Evolutionary conservation across 371 early-diverging fungal genomes (phyloP), one percentile per base, ranked within the genome.

Genomic region (Mortierella sp.): DNA sequence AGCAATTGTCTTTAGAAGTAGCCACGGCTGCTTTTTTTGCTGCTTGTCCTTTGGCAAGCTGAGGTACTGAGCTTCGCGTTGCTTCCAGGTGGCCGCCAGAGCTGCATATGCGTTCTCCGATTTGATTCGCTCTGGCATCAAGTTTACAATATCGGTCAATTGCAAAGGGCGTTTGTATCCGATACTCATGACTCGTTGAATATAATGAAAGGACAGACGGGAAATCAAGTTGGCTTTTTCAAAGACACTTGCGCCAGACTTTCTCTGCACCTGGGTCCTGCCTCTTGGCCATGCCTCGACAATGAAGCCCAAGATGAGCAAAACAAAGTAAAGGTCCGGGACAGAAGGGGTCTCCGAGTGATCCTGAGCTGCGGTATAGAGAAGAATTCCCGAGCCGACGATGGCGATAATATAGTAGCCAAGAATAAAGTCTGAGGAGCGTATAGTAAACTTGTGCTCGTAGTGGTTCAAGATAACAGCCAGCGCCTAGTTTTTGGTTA

Each of bases 201-300:
- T 72, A 37, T 77, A 72, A 14, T 72, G 68, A 39, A 68, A 72
- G 20, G 69, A 72, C 47, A 68, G 43, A 45, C 77, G 64, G 0
- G 77, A 77, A 58, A 77, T 51, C 28, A 71, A 30, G 69, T 77
- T 77, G 35, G 72, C 68, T 30, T 64, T 64, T 45, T 77, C 77
- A 54, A 52, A 71, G 45, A 47, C 61, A 32, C 68, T 68, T 3
- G 68, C 72, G 1, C 26, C 39, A 20, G 68, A 64, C 12, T 60
- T 18, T 30, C 12, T 58, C 39, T 76, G 76, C 30, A 77, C 72
- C 9, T 22, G 45, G 4, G 77, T 77, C 20, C 51, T 51, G 10
- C 49, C 68, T 16, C 77, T 26, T 12, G 77, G 77, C 69, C 68
- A 72, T 24, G 68, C 72, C 22, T 77, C 72, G 24, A 77, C 62